Percentiles rank a stretch among this genome's conserved stretches.
Conservation (phyloP, 495 filamentous ascomycete species). For the Bryoglossum gracile region DNA sequence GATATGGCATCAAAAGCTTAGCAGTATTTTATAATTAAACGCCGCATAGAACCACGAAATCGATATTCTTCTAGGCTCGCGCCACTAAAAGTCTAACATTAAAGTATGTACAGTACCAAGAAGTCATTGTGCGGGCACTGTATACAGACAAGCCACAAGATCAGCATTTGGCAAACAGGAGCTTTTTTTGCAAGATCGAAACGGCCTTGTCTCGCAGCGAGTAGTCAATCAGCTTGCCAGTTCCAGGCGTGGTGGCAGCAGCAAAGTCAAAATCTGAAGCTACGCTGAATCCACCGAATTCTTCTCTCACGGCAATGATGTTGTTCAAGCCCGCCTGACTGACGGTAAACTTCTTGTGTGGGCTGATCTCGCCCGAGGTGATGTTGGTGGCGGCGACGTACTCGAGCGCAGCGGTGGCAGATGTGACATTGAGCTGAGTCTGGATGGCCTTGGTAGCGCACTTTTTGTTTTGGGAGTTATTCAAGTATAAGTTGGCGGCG, state of each 20-base stretch:
- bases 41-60: too few relatives aligned
- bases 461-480: constrained; percentile 12
- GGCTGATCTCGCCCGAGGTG: constrained; percentile 20
- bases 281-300: constrained; percentile 27
- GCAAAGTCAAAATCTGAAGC: constrained; percentile 22
- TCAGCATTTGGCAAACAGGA: too few relatives aligned
- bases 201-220: constrained; percentile 24
- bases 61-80: too few relatives aligned
- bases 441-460: constrained; percentile 22
- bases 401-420: constrained; percentile 14
- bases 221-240: constrained; percentile 30
- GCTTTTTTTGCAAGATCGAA: neutral
- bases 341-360: constrained; percentile 22
- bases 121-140: too few relatives aligned
- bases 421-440: constrained; percentile 20
- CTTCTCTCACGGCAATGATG: constrained; percentile 22
- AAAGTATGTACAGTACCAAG: too few relatives aligned
- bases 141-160: too few relatives aligned
- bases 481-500: constrained; percentile 22
- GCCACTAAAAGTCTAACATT: too few relatives aligned
- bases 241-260: constrained; percentile 24
- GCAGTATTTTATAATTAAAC: too few relatives aligned
- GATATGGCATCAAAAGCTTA: too few relatives aligned
- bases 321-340: constrained; percentile 25
- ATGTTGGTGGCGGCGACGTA: constrained; percentile 21